Evolutionary conservation across 1,139 yeast genomes (phyloP), one percentile per base, ranked within the genome.

Genomic region (Suhomyces panamericanus): DNA sequence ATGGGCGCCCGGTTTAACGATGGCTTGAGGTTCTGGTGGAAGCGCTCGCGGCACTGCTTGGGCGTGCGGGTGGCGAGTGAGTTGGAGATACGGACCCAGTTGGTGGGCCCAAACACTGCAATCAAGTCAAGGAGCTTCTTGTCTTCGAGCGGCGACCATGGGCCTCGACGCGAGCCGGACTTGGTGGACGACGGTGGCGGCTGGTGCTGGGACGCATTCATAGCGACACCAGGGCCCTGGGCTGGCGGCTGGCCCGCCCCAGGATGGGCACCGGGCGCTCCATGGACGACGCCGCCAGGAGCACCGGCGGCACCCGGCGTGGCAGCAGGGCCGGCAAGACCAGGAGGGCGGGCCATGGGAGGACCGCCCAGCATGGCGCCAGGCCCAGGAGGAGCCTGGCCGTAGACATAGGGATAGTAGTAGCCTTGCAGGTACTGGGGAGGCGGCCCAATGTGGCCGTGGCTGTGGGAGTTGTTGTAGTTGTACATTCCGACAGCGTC

Each of bases 121-220:
- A 89, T 87, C 38, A 88, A 73, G 33, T 85, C 87, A 59, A 89
- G 67, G 41, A 89, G 75, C 54, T 79, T 77, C 51, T 78, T 80
- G 63, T 89, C 96, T 61, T 89, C 97, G 36, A 83, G 84, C 1
- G 90, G 85, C 9, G 95, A 81, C 97, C 97, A 89, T 1, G 96
- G 95, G 0, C 97, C 96, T 47, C 93, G 67, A 14, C 56, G 51
- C 20, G 54, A 49, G 28, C 44, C 44, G 9, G 43, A 9, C 17
- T 40, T 35, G 24, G 43, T 17, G 31, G 24, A 16, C n/a, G 40
- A 35, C 6, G 35, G 34, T 10, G 35, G 38, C 11, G 29, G 24
- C 12, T 28, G 35, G 29, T 31, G 34, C 12, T 36, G 41, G 5
- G 27, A 30, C 2, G 15, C 24, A 11, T 9, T 16, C 28, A 34